Evolutionary conservation across 441 rosid species (phyloP), one percentile per base, ranked within the genome.

Genomic region (Pelargonium fulgidum): DNA sequence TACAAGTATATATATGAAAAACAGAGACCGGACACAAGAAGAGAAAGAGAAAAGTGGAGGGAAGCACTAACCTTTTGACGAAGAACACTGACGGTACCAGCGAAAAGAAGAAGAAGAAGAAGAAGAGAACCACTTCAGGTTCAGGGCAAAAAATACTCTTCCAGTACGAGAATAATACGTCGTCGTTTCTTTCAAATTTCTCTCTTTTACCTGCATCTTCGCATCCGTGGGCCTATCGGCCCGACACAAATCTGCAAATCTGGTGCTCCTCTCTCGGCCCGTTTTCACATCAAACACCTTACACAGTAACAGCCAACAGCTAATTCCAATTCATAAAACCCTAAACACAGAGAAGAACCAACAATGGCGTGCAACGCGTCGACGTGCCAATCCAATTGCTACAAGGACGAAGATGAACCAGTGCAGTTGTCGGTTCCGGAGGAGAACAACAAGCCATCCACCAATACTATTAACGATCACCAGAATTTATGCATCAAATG

Each of bases 331-430:
- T 66, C 4, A 17, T 29, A 13, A 1, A 3, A 14, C n/a, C 36
- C 61, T 24, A 0, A 44, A 13, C 19, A 9, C 2, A 47, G 16
- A 26, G 3, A 12, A 26, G 64, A n/a, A 36, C n/a, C 13, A 4
- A 33, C 22, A 41, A 89, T 89, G 92, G 87, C 91, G 14, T 91
- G 97, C 82, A 79, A 80, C 74, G 87, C 90, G 50, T 75, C 87
- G 58, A 70, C 71, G 41, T 89, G 96, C 72, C 83, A 85, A 62
- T 82, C 96, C 42, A 83, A 75, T 68, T 87, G 91, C 78, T 68
- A 74, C 83, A 78, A 73, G 29, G 76, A 77, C 67, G 83, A 81
- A 42, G 71, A 68, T 14, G 80, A 72, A 9, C 67, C 44, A 56
- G 77, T 48, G 14, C 12, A 48, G 54, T 48, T 3, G 54, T 29